Percentiles rank a stretch among this genome's conserved stretches.
These are phyloP conservation scores for Pseudogymnoascus sp. DNA, from an alignment of 2,329 filamentous ascomycete genomes.

Conservation along the genomic window DNA sequence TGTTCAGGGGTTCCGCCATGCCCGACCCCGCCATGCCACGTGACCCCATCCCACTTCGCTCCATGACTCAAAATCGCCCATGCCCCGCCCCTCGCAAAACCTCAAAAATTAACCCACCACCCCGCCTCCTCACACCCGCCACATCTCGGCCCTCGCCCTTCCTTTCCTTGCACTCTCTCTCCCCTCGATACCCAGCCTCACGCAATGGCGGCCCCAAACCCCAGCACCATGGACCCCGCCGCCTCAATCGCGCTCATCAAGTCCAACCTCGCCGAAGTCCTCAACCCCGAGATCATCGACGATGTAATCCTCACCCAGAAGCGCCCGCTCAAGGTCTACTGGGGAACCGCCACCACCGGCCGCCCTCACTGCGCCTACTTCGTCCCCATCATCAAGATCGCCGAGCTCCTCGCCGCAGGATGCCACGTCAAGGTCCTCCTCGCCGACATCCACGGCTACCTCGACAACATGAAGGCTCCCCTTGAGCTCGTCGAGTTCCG, in stretches of 20 bases:
- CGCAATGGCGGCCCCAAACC: background rate
- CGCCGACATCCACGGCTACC: conserved; percentile 64
- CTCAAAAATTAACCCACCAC: background rate
- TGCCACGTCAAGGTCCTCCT: conserved; percentile 76
- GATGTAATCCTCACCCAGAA: conserved; percentile 61
- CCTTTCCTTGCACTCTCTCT: background rate
- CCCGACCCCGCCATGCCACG: background rate
- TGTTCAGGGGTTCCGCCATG: background rate
- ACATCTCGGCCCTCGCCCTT: background rate
- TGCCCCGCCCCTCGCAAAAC: background rate
- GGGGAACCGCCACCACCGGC: conserved; percentile 81
- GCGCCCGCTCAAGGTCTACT: conserved; percentile 71
- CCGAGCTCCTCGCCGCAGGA: conserved; percentile 75
- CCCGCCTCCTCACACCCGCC: background rate
- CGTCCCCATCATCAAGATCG: conserved; percentile 80
- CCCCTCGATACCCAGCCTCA: background rate
- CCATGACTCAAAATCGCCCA: background rate
- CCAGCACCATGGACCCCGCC: conserved; percentile 31
- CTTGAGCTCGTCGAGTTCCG: conserved; percentile 78
- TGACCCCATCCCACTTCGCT: background rate
- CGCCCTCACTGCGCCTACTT: conserved; percentile 86
- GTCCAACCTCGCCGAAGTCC: conserved; percentile 71
- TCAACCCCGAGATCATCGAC: conserved; percentile 79
- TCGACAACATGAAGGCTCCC: conserved; percentile 78
- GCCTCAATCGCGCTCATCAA: conserved; percentile 69